Percentiles rank a stretch among this genome's conserved stretches.
phyloP scores from a whole-genome alignment of 2,329 filamentous ascomycete species.

The Diaporthe nobilis region DNA sequence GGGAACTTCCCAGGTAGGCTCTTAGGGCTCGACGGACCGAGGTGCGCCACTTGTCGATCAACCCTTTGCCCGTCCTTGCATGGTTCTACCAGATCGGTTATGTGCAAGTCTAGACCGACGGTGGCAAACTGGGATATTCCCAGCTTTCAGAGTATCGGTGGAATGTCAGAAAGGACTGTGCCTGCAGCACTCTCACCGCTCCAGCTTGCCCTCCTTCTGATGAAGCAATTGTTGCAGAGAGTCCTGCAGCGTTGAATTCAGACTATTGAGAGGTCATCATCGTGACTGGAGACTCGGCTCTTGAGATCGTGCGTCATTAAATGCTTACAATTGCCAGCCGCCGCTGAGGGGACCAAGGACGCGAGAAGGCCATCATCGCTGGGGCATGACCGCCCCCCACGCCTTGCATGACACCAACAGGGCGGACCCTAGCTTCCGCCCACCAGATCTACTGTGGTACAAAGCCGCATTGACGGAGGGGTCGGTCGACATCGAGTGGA shows the following conservation, averaged over 20 bases:
- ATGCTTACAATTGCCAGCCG: not conserved
- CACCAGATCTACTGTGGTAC: slow-evolving; percentile 10
- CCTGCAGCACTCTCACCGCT: slow-evolving; percentile 42
- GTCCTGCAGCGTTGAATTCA: slow-evolving; percentile 11
- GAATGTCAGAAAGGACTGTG: slow-evolving; percentile 39
- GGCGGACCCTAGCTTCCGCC: slow-evolving; percentile 7
- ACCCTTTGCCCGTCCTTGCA: slow-evolving; percentile 34
- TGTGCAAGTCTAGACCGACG: slow-evolving; percentile 26
- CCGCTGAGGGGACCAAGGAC: slow-evolving; percentile 11
- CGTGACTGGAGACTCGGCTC: slow-evolving; percentile 8
- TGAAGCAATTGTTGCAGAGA: slow-evolving; percentile 12
- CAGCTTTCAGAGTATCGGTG: slow-evolving; percentile 32
- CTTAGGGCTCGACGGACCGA: slow-evolving; percentile 39
- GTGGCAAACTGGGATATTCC: slow-evolving; percentile 38
- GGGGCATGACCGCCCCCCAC: slow-evolving; percentile 22
- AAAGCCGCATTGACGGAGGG: slow-evolving; percentile 19
- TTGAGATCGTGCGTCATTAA: not conserved
- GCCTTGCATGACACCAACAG: slow-evolving; percentile 7
- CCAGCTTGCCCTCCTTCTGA: slow-evolving; percentile 20
- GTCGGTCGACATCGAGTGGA: not conserved
- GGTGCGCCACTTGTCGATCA: slow-evolving; percentile 37
- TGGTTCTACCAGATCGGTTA: slow-evolving; percentile 29
- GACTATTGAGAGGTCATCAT: not conserved
- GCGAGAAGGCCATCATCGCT: not conserved
- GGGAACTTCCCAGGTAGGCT: not conserved